phyloP scores from a whole-genome alignment of 306 rosid genomes.

The Trifolium fragiferum region DNA sequence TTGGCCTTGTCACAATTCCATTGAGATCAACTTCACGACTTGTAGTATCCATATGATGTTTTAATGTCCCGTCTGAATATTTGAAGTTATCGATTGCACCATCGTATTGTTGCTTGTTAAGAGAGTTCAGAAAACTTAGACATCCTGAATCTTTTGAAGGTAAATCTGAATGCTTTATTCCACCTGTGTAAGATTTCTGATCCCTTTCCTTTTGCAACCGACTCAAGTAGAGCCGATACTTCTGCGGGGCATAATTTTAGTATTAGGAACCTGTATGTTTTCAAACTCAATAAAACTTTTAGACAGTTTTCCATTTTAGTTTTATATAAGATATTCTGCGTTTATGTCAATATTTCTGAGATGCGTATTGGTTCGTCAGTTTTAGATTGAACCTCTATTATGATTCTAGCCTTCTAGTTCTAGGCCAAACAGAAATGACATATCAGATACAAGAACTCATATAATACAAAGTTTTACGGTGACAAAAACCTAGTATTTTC shows the following conservation, averaged over 20 bases:
- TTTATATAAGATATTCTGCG: neutral
- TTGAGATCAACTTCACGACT: constrained; percentile 53
- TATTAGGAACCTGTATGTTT: constrained; percentile 14
- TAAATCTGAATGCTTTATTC: constrained; percentile 62
- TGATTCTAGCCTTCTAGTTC: too few species aligned
- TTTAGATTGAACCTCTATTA: too few species aligned
- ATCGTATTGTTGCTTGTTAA: constrained; percentile 56
- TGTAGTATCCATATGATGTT: constrained; percentile 47
- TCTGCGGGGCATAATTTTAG: constrained; percentile 56
- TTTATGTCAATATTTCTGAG: neutral
- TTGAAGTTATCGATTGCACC: constrained; percentile 55
- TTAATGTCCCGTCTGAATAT: constrained; percentile 52
- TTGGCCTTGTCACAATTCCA: constrained; percentile 49
- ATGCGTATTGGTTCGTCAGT: too few species aligned
- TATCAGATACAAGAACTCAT: too few species aligned
- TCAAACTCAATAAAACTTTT: neutral
- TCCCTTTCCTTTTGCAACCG: constrained; percentile 78
- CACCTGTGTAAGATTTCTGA: constrained; percentile 59
- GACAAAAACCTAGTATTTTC: too few species aligned
- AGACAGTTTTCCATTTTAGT: neutral
- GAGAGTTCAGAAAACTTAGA: constrained; percentile 54
- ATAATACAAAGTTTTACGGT: too few species aligned
- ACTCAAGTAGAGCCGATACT: constrained; percentile 90
- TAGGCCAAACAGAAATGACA: too few species aligned
- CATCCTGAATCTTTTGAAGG: constrained; percentile 58